phyloP scores from a whole-genome alignment of 768 basidiomycete species.

The Tricholoma sp. region DNA sequence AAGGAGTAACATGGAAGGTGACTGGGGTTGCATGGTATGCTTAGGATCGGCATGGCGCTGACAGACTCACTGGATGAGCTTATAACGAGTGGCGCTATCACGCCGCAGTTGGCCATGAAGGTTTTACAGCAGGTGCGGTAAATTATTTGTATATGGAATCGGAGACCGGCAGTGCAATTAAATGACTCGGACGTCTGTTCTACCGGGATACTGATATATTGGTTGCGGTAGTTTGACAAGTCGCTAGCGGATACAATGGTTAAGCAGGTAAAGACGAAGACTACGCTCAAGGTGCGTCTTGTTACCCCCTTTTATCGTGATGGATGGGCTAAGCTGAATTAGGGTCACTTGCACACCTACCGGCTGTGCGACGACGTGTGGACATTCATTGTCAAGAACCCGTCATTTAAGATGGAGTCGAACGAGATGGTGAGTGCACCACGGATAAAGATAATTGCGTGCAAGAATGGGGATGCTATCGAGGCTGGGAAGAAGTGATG shows the following conservation, averaged over 20 bases:
- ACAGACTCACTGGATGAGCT: conserved; percentile 98
- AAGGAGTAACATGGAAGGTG: not conserved
- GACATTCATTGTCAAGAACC: conserved; percentile 96
- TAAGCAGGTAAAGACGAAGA: conserved; percentile 93
- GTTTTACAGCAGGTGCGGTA: conserved; percentile 91
- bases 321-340: not conserved
- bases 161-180: not conserved
- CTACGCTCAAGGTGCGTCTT: conserved; percentile 73
- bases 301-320: not conserved
- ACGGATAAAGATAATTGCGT: conserved; percentile 96
- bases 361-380: conserved; percentile 94
- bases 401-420: conserved; percentile 93
- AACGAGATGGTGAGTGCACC: conserved; percentile 69
- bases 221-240: conserved; percentile 80
- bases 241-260: conserved; percentile 89
- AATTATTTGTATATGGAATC: not conserved
- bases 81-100: conserved; percentile 94
- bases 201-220: not conserved
- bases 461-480: conserved; percentile 90
- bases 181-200: not conserved
- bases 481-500: conserved; percentile 73
- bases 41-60: conserved; percentile 92
- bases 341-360: conserved; percentile 92
- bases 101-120: conserved; percentile 97
- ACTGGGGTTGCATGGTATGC: not conserved